phyloP scores from a whole-genome alignment of 1,139 yeast genomes.

The Protomyces lactucae-debilis region DNA sequence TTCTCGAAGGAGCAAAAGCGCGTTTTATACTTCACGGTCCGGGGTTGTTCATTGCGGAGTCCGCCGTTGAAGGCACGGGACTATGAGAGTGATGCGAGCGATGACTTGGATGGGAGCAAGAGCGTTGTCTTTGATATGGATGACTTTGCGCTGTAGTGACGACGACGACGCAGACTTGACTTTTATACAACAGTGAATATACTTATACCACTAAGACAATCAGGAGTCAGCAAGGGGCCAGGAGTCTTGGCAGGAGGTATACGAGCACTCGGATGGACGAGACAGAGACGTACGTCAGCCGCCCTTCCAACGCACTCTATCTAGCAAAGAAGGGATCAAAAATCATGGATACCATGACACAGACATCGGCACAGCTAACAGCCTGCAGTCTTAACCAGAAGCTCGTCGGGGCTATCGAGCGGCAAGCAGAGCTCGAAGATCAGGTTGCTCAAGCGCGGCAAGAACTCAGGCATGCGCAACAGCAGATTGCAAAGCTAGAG shows the following conservation, averaged over 20 bases:
- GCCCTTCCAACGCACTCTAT: too few relatives aligned
- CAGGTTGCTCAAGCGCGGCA: conserved; percentile 36
- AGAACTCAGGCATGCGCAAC: conserved; percentile 30
- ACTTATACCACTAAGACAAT: too few relatives aligned
- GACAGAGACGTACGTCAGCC: too few relatives aligned
- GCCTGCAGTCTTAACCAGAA: conserved; percentile 30
- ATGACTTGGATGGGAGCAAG: conserved; percentile 17
- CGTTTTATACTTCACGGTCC: conserved; percentile 73
- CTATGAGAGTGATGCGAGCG: conserved; percentile 18
- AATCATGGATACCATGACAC: neutral
- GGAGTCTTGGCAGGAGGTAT: too few relatives aligned
- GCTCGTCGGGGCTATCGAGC: conserved; percentile 40
- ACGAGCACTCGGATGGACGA: too few relatives aligned
- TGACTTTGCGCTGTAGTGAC: neutral
- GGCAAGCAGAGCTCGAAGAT: conserved; percentile 41
- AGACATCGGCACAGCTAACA: neutral
- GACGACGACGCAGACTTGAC: too few relatives aligned
- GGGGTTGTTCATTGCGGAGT: conserved; percentile 37
- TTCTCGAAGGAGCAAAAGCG: conserved; percentile 86
- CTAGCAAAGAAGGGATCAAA: too few relatives aligned
- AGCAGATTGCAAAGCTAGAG: conserved; percentile 31
- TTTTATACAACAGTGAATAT: too few relatives aligned
- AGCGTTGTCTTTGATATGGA: conserved; percentile 16
- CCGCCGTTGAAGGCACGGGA: conserved; percentile 17
- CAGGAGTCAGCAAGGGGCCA: too few relatives aligned